These are phyloP conservation scores for barrel medic (Medicago truncatula) DNA, from an alignment of 306 rosid species.

Conservation along the genomic window MtrunA17r5.0-ANR NC_053048.1:7709501-7710000, in stretches of 20 bases:
- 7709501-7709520: constrained; percentile 91
- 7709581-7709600: neutral
- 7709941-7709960: too few relatives aligned
- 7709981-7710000: too few relatives aligned
- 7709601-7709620: constrained; percentile 82
- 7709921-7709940: too few relatives aligned
- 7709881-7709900: too few relatives aligned
- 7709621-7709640: constrained; percentile 81
- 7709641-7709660: constrained; percentile 79
- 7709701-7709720: constrained; percentile 86
- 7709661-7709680: constrained; percentile 52
- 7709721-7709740: constrained; percentile 62
- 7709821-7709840: too few relatives aligned
- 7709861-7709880: too few relatives aligned
- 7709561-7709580: constrained; percentile 4
- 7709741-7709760: constrained; percentile 43
- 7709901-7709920: too few relatives aligned
- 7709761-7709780: constrained; percentile 5
- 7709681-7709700: constrained; percentile 60
- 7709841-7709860: too few relatives aligned
- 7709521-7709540: neutral
- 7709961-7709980: too few relatives aligned
- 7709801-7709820: too few relatives aligned
- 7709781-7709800: neutral
- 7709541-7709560: neutral